Evolutionary conservation across 768 basidiomycete genomes (phyloP).

Genomic region (Boletus tomentosulus): DNA sequence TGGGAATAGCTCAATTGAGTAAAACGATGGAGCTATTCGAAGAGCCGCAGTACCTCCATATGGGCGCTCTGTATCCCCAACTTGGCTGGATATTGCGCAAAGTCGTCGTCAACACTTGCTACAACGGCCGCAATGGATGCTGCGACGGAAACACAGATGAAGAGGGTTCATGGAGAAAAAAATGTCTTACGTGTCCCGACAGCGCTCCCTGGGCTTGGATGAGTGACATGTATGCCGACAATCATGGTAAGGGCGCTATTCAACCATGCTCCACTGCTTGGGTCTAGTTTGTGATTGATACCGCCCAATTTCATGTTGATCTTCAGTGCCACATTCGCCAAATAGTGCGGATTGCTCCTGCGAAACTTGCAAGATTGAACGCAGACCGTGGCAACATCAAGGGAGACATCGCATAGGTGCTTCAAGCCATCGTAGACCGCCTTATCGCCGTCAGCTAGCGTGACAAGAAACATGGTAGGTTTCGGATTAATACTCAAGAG

Average conservation of each 20-base stretch:
- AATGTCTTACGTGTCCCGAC: conserved; percentile 33
- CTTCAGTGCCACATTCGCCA: conserved; percentile 45
- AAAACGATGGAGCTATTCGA: not conserved
- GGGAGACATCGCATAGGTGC: conserved; percentile 39
- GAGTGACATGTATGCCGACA: conserved; percentile 58
- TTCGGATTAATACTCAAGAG: conserved; percentile 20
- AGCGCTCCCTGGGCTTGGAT: conserved; percentile 64
- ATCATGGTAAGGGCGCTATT: conserved; percentile 40
- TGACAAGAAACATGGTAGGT: conserved; percentile 38
- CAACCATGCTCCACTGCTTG: conserved; percentile 33
- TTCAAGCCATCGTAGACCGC: conserved; percentile 43
- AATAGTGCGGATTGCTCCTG: conserved; percentile 39
- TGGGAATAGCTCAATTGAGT: not conserved
- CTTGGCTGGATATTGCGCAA: conserved; percentile 42
- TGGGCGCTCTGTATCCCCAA: conserved; percentile 43
- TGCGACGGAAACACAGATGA: not conserved
- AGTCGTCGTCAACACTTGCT: conserved; percentile 38
- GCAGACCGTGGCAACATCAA: conserved; percentile 55
- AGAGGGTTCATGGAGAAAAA: not conserved
- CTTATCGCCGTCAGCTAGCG: conserved; percentile 39
- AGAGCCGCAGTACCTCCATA: conserved; percentile 48
- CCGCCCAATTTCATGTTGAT: conserved; percentile 49
- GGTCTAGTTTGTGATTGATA: conserved; percentile 38
- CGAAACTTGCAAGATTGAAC: conserved; percentile 62
- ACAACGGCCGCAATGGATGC: conserved; percentile 47